A percentile compares a stretch with the other conserved stretches of the same genome.
These are phyloP conservation scores for Barnettozyma populi DNA, from an alignment of 805 yeast genomes.

Conservation along the genomic window DNA sequence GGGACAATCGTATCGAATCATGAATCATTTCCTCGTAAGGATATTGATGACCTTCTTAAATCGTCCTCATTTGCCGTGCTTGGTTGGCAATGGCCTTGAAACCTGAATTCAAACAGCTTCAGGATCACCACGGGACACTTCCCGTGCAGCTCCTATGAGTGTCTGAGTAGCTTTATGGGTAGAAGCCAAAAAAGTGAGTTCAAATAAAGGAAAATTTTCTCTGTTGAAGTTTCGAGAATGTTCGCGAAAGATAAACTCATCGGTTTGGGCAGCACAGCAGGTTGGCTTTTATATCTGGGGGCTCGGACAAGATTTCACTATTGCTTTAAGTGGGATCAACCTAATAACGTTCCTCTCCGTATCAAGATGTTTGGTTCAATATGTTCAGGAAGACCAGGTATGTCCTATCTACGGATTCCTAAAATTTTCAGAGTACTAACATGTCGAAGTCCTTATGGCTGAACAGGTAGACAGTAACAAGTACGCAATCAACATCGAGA, in stretches of 20 bases:
- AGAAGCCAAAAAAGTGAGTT: background rate
- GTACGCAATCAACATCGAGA: constrained; percentile 56
- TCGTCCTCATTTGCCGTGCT: constrained; percentile 5
- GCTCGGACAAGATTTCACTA: no score
- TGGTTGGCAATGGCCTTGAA: background rate
- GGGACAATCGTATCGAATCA: constrained; percentile 58
- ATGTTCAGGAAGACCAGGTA: constrained; percentile 66
- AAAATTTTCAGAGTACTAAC: background rate
- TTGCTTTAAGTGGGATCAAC: background rate
- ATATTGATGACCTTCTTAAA: constrained; percentile 17
- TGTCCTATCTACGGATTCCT: constrained; percentile 7
- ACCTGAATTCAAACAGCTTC: background rate
- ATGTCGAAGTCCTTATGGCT: constrained; percentile 35
- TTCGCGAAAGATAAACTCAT: background rate
- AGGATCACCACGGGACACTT: constrained; percentile 3
- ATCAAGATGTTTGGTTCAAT: constrained; percentile 63
- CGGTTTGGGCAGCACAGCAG: background rate
- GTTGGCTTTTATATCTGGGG: background rate
- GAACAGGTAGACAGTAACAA: constrained; percentile 65
- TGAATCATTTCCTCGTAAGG: constrained; percentile 13
- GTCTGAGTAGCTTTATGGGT: background rate
- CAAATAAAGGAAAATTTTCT: background rate
- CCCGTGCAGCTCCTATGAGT: background rate
- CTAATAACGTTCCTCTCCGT: background rate
- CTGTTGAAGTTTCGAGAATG: constrained; percentile 2